A percentile compares a stretch with the other conserved stretches of the same genome.
Evolutionary conservation across 176 grass and related monocot genomes (phyloP).

Genomic region (Hordeum marinum): DNA sequence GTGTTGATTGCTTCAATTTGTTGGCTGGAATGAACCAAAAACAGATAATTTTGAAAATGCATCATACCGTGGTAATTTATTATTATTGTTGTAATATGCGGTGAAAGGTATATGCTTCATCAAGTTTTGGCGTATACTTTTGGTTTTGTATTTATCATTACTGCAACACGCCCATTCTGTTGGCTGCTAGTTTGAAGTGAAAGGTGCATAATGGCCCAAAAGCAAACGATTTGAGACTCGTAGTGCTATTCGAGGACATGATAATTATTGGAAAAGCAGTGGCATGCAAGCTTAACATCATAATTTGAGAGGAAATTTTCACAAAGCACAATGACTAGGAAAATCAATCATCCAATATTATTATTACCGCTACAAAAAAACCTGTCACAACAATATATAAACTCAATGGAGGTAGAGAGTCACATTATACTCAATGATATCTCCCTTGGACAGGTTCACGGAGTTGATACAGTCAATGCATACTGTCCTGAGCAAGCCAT

Average conservation of each 20-base stretch:
- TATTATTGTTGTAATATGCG: too few relatives aligned
- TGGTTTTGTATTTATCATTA: too few relatives aligned
- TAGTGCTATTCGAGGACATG: not conserved
- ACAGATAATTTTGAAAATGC: too few relatives aligned
- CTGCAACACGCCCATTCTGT: not conserved
- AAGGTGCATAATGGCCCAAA: not conserved
- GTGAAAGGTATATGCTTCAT: too few relatives aligned
- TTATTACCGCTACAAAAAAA: not conserved
- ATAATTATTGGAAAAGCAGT: not conserved
- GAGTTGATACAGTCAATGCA: not conserved
- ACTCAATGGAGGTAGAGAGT: not conserved
- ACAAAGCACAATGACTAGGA: too few relatives aligned
- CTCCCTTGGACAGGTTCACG: not conserved
- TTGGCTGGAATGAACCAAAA: too few relatives aligned
- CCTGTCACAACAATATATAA: not conserved
- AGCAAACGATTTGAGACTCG: not conserved
- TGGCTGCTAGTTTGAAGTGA: not conserved
- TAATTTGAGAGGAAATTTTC: not conserved
- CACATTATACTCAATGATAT: constrained; percentile 15
- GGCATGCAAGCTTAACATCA: not conserved
- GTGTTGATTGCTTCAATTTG: too few relatives aligned
- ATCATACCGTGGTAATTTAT: too few relatives aligned
- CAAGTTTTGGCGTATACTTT: too few relatives aligned
- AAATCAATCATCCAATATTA: not conserved
- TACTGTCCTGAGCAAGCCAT: constrained; percentile 24